Conservation (phyloP, 2,329 filamentous ascomycete genomes). For the Hymenoscyphus linearis region DNA sequence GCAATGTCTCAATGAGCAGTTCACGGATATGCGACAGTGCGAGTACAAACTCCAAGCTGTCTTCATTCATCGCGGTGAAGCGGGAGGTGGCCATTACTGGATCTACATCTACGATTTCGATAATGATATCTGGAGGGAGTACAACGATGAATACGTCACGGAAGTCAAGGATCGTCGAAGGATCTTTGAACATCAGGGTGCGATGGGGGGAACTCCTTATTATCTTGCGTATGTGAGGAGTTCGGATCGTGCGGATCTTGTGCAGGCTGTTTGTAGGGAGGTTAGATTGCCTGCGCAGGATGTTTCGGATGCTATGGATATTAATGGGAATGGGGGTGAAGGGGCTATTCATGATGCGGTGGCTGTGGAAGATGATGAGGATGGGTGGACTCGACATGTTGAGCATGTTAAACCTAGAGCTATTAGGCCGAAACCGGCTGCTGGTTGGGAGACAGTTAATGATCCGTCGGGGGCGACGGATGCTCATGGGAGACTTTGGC, state of each 20-base stretch:
- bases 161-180: constrained; percentile 58
- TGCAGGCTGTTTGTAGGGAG: constrained; percentile 50
- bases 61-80: constrained; percentile 77
- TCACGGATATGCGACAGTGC: constrained; percentile 56
- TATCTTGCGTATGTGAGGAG: constrained; percentile 80
- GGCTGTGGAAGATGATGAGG: constrained; percentile 2
- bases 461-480: background rate
- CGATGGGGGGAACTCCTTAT: constrained; percentile 67
- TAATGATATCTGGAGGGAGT: constrained; percentile 77
- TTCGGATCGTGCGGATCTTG: constrained; percentile 52
- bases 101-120: constrained; percentile 82
- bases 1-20: constrained; percentile 44
- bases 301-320: constrained; percentile 8
- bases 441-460: background rate
- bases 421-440: constrained; percentile 21
- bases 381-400: constrained; percentile 12
- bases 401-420: constrained; percentile 23
- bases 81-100: constrained; percentile 85
- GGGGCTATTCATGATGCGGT: constrained; percentile 10
- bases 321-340: constrained; percentile 8
- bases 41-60: constrained; percentile 85
- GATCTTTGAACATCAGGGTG: constrained; percentile 64
- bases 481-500: background rate
- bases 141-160: constrained; percentile 83
- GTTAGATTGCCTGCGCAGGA: constrained; percentile 19